Evolutionary conservation across 768 basidiomycete genomes (phyloP).

Genomic region (Amanita inopinata): DNA sequence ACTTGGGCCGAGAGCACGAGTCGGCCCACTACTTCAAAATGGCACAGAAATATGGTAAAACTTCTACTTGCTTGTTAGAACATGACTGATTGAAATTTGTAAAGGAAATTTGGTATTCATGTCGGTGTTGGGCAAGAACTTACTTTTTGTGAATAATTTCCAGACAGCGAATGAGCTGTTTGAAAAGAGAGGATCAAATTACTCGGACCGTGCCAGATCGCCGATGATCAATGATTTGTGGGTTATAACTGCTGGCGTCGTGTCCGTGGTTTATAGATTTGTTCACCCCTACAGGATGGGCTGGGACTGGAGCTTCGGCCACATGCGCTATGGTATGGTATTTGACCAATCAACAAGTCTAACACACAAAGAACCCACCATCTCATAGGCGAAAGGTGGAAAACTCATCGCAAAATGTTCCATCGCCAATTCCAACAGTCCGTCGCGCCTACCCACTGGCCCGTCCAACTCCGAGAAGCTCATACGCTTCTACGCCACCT

Average conservation of each 20-base stretch:
- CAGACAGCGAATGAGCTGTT: conserved; percentile 39
- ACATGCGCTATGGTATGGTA: conserved; percentile 40
- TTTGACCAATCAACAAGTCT: background rate
- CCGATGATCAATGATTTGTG: conserved; percentile 44
- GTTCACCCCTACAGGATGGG: conserved; percentile 25
- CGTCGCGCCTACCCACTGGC: conserved; percentile 30
- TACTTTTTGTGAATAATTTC: conserved; percentile 36
- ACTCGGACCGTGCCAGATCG: conserved; percentile 40
- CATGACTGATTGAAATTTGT: background rate
- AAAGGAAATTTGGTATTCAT: conserved; percentile 47
- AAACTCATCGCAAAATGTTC: conserved; percentile 41
- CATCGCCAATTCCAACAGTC: conserved; percentile 41
- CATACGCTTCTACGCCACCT: conserved; percentile 35
- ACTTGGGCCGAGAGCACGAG: conserved; percentile 32
- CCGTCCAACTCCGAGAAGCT: conserved; percentile 35
- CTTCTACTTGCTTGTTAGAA: background rate
- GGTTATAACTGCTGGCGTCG: too few relatives aligned
- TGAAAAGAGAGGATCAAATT: conserved; percentile 45
- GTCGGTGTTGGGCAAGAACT: conserved; percentile 37
- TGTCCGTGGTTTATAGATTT: too few relatives aligned
- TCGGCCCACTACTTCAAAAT: conserved; percentile 30
- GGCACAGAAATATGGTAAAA: conserved; percentile 30
- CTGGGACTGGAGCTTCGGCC: conserved; percentile 44
- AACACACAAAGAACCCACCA: background rate
- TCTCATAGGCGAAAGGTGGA: conserved; percentile 24